Evolutionary conservation across 2,329 filamentous ascomycete genomes (phyloP).

Genomic region (Mycogone perniciosa): DNA sequence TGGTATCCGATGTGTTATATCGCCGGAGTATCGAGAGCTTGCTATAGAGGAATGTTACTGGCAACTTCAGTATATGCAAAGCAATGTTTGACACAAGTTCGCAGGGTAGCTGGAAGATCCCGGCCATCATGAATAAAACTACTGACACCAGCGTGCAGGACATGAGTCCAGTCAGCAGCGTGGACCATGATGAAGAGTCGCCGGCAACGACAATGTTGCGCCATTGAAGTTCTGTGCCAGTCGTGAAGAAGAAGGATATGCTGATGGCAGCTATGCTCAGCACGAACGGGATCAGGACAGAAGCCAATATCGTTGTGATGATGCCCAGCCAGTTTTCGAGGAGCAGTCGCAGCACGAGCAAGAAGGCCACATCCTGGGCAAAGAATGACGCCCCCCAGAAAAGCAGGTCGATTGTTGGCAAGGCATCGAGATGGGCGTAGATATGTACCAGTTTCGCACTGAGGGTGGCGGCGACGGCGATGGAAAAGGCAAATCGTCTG

Average conservation of each 20-base stretch:
- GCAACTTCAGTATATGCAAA: slow-evolving; percentile 23
- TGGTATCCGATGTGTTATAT: not conserved
- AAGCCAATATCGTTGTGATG: slow-evolving; percentile 9
- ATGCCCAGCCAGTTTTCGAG: slow-evolving; percentile 20
- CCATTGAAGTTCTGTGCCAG: slow-evolving; percentile 30
- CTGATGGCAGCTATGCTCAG: slow-evolving; percentile 20
- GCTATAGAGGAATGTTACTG: not conserved
- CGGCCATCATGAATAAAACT: slow-evolving; percentile 15
- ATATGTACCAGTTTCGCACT: slow-evolving; percentile 25
- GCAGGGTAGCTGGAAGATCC: slow-evolving; percentile 22
- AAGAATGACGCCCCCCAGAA: slow-evolving; percentile 29
- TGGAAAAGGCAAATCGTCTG: slow-evolving; percentile 24
- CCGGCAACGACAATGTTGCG: slow-evolving; percentile 26
- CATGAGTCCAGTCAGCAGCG: slow-evolving; percentile 26
- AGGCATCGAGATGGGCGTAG: slow-evolving; percentile 22
- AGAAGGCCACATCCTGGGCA: slow-evolving; percentile 24
- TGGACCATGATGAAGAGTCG: slow-evolving; percentile 25
- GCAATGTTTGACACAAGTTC: slow-evolving; percentile 17
- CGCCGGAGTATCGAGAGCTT: not conserved
- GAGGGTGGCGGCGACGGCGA: slow-evolving; percentile 21
- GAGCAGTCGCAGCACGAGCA: slow-evolving; percentile 25
- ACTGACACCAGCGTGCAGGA: slow-evolving; percentile 19
- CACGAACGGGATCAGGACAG: slow-evolving; percentile 14
- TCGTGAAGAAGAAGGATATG: slow-evolving; percentile 21
- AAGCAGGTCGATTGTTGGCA: slow-evolving; percentile 22